Evolutionary conservation across 2,329 filamentous ascomycete species (phyloP).

Genomic region (Colletotrichum sojae): DNA sequence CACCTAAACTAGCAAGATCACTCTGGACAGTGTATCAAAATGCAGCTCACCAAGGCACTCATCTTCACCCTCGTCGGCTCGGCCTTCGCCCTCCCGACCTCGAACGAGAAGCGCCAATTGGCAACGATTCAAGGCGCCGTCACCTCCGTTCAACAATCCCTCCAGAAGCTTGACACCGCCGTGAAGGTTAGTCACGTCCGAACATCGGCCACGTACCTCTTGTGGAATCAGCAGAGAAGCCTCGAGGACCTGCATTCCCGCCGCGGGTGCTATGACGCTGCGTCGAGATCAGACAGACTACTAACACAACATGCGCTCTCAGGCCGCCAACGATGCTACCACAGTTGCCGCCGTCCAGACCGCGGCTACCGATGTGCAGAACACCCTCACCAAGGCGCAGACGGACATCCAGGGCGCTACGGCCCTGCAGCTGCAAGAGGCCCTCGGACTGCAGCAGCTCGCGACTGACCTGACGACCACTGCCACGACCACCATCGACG

Average conservation of each 20-base stretch:
- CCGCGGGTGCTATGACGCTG: background rate
- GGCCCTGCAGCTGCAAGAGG: constrained; percentile 43
- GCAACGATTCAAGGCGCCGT: constrained; percentile 71
- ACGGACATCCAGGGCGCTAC: constrained; percentile 46
- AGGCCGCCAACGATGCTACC: constrained; percentile 62
- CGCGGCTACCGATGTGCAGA: constrained; percentile 43
- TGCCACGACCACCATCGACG: constrained; percentile 41
- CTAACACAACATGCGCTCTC: background rate
- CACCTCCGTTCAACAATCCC: constrained; percentile 70
- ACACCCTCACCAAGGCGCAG: constrained; percentile 41
- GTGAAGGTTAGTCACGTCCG: constrained; percentile 31
- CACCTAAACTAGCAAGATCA: constrained; percentile 14
- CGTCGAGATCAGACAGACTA: background rate
- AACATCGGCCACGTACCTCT: background rate
- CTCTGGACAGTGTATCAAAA: constrained; percentile 39
- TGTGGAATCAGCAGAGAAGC: background rate
- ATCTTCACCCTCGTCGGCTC: constrained; percentile 36
- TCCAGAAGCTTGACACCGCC: constrained; percentile 64
- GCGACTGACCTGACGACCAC: constrained; percentile 42
- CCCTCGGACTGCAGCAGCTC: constrained; percentile 42
- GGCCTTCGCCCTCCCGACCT: constrained; percentile 28
- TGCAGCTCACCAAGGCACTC: constrained; percentile 38
- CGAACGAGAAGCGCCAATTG: constrained; percentile 55
- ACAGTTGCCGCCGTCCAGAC: constrained; percentile 51
- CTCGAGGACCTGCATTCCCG: background rate